Conservation (phyloP, 2,329 filamentous ascomycete species). For the Calonectria naviculata region DNA sequence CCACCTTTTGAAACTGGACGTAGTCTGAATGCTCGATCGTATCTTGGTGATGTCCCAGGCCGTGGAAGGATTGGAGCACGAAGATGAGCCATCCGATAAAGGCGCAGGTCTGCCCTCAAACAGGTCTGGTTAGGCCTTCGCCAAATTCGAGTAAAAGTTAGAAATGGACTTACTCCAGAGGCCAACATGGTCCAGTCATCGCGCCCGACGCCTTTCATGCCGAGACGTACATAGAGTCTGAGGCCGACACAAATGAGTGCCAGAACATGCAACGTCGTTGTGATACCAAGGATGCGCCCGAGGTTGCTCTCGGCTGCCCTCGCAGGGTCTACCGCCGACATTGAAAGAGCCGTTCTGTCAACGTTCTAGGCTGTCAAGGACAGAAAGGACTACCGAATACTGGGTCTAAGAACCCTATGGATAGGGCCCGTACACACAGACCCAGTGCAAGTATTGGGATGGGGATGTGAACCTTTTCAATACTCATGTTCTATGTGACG, state of each 20-base stretch:
- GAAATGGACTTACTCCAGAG: conserved; percentile 10
- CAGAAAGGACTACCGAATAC: background rate
- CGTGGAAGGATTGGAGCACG: conserved; percentile 19
- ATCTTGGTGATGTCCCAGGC: conserved; percentile 24
- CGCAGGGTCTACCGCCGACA: conserved; percentile 17
- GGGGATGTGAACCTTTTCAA: conserved; percentile 4
- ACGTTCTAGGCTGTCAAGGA: background rate
- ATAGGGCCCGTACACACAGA: conserved; percentile 1
- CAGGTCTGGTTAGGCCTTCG: background rate
- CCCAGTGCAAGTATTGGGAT: background rate
- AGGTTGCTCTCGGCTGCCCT: conserved; percentile 26
- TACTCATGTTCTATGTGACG: background rate
- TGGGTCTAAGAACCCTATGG: background rate
- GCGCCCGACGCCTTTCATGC: conserved; percentile 20
- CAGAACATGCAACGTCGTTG: conserved; percentile 17
- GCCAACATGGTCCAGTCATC: conserved; percentile 31
- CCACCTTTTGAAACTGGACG: conserved; percentile 15
- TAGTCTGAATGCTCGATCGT: conserved; percentile 10
- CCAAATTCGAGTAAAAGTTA: background rate
- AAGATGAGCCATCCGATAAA: conserved; percentile 28
- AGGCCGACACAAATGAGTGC: conserved; percentile 15
- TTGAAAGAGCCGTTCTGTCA: background rate
- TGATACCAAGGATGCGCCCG: conserved; percentile 20
- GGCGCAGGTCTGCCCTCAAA: conserved; percentile 15
- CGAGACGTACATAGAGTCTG: conserved; percentile 24